Base-by-base conservation (phyloP, 1,139 yeast species). In the Saccharomyces hybrid region DNA sequence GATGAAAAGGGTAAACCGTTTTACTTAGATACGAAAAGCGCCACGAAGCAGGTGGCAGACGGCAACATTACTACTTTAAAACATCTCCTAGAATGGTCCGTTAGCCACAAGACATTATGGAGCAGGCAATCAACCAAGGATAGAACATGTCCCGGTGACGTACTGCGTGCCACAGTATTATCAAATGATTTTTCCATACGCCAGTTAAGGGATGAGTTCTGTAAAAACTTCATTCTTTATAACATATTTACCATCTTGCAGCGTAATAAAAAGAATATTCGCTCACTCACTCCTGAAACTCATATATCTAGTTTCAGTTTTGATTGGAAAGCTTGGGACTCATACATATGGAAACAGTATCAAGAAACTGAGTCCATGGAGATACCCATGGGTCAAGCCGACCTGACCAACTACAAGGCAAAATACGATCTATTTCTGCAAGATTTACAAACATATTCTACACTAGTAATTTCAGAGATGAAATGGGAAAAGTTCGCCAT, bases 81-180 rank as follows among this genome's bases (percentile, higher is more conserved):
- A 12, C 31, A 51, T 5, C 48, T 58, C 27, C 28, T 57, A 26
- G 50, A 51, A 12, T 42, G 50, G 2, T 47, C 58, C 9, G 46
- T 31, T n/a, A 38, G 47, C 19, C 52, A 54, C 32, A 28, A 42
- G 5, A 38, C 48, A 9, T 50, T 61, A 12, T 61, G 64, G 64
- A 48, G 60, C 16, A 52, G 38, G 2, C 50, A 52, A 8, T 24
- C 47, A 11, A 47, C 42, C 26, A 38, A 50, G n/a, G 53, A 55
- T 51, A 56, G 48, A 34, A 48, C 52, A 9, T 59, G 60, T 42
- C 64, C 67, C 6, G 61, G 60, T 11, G 68, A 65, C 52, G 57
- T 64, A 38, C 19, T 65, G 7, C 55, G 67, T 6, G 56, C 58
- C 12, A 50, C 60, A 4, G 38, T 64, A 3, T 26, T 62, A n/a